These are phyloP conservation scores for Naganishia antarctica DNA, from an alignment of 768 basidiomycete genomes.

Conservation along the genomic window DNA sequence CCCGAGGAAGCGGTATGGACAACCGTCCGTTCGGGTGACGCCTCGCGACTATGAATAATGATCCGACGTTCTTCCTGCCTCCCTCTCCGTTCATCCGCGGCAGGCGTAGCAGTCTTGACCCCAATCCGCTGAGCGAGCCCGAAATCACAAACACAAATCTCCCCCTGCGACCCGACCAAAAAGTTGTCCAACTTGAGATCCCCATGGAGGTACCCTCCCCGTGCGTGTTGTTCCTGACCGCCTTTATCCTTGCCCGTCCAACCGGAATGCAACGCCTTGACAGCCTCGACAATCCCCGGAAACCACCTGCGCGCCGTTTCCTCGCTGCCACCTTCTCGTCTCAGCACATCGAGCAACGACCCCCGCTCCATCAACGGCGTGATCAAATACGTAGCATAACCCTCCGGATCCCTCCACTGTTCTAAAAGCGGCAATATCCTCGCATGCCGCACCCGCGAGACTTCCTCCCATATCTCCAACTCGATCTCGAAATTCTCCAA, in stretches of 20 bases:
- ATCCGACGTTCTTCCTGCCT: constrained; percentile 51
- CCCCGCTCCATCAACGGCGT: constrained; percentile 46
- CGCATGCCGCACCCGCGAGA: constrained; percentile 38
- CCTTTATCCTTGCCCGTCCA: constrained; percentile 25
- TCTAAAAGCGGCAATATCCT: constrained; percentile 44
- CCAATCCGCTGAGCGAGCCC: constrained; percentile 43
- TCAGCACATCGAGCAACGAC: constrained; percentile 45
- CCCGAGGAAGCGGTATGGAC: not conserved
- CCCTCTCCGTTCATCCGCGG: constrained; percentile 17
- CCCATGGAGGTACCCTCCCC: constrained; percentile 73
- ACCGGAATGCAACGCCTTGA: constrained; percentile 40
- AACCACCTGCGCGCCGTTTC: constrained; percentile 48
- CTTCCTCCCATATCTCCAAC: constrained; percentile 38
- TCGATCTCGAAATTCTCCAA: constrained; percentile 49
- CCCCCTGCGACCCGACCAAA: constrained; percentile 70
- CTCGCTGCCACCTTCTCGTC: constrained; percentile 44
- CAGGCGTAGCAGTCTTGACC: not conserved
- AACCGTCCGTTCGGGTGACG: constrained; percentile 31
- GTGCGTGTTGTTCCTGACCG: constrained; percentile 51
- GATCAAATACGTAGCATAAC: constrained; percentile 45
- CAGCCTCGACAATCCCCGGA: constrained; percentile 46
- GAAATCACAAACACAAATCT: constrained; percentile 45
- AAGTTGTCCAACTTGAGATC: constrained; percentile 98
- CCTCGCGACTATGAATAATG: constrained; percentile 73
- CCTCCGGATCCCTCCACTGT: constrained; percentile 36